Evolutionary conservation across 805 yeast genomes (phyloP).

Genomic region (Tetrapisispora namnaoensis): DNA sequence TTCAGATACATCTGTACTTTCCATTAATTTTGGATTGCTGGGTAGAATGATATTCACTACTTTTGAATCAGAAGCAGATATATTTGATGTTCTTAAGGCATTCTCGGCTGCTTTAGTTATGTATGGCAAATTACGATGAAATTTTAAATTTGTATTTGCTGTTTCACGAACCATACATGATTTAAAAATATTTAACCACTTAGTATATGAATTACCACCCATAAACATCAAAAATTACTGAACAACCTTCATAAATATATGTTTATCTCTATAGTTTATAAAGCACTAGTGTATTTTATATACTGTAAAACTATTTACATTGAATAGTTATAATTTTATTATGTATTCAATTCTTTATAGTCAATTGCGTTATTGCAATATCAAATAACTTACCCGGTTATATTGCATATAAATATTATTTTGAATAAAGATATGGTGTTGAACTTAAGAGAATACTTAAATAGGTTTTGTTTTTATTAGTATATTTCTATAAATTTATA

Average conservation of each 20-base stretch:
- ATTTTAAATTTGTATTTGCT: not conserved
- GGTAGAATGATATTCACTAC: not conserved
- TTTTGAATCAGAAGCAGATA: not conserved
- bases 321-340: too few relatives aligned
- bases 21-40: not conserved
- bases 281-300: too few relatives aligned
- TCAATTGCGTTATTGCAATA: too few relatives aligned
- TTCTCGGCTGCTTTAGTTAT: not conserved
- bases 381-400: too few relatives aligned
- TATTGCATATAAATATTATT: too few relatives aligned
- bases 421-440: too few relatives aligned
- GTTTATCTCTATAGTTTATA: not conserved
- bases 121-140: not conserved
- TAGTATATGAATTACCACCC: not conserved
- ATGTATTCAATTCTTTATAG: too few relatives aligned
- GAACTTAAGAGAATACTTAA: too few relatives aligned
- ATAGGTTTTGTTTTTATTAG: not conserved
- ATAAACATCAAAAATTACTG: not conserved
- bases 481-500: not conserved
- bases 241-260: not conserved
- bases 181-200: not conserved
- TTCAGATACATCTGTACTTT: not conserved
- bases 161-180: not conserved
- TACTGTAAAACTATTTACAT: too few relatives aligned
- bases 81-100: not conserved